These are phyloP conservation scores for Escallonia herrerae DNA, from an alignment of 129 eudicot genomes.

Conservation along the genomic window DNA sequence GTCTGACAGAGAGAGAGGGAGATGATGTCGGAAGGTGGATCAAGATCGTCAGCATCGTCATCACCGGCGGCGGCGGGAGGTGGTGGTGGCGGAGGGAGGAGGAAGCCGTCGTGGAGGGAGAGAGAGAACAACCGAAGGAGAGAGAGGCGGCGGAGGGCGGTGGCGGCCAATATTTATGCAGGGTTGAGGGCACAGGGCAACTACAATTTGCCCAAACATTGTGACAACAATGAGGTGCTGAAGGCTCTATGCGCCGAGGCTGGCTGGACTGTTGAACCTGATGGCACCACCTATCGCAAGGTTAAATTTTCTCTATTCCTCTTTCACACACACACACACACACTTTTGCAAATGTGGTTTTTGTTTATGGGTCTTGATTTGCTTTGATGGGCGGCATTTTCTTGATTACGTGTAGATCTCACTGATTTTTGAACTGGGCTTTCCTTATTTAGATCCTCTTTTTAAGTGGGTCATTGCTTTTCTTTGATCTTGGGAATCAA, in stretches of 20 bases:
- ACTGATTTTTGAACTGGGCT: conserved; percentile 23
- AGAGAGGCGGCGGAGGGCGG: conserved; percentile 84
- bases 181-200: conserved; percentile 88
- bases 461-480: not conserved
- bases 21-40: conserved; percentile 57
- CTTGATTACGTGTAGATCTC: not conserved
- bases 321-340: not conserved
- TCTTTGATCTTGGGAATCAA: not conserved
- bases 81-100: conserved; percentile 47
- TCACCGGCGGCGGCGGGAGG: conserved; percentile 33
- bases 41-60: conserved; percentile 34
- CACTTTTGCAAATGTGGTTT: not conserved
- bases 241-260: conserved; percentile 95
- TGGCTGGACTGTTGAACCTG: conserved; percentile 94
- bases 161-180: conserved; percentile 81
- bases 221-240: conserved; percentile 88
- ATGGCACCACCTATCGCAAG: conserved; percentile 98
- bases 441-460: conserved; percentile 8
- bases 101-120: conserved; percentile 99
- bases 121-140: conserved; percentile 89
- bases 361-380: conserved; percentile 3
- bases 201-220: conserved; percentile 84
- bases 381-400: conserved; percentile 2
- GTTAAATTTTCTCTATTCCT: conserved; percentile 18
- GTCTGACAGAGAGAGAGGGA: conserved; percentile 7